Conservation (phyloP, 1,284 basidiomycete genomes). For the Fomes fomentarius region DNA sequence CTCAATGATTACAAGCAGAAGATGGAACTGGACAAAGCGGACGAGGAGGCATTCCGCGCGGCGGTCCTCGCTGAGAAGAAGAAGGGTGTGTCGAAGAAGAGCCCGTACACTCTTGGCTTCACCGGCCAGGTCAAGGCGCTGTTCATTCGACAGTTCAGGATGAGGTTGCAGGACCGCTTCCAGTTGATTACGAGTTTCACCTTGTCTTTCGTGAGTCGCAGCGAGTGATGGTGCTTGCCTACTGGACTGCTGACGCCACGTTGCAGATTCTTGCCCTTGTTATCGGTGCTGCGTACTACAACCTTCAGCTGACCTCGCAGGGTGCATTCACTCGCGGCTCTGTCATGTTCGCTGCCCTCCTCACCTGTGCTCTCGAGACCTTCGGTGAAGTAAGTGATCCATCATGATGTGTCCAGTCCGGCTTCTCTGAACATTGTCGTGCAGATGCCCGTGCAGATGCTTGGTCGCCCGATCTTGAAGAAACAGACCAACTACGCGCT, state of each 20-base stretch:
- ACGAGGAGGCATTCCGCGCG: constrained; percentile 76
- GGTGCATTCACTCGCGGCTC: constrained; percentile 90
- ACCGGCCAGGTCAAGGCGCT: constrained; percentile 75
- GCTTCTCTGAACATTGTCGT: background rate
- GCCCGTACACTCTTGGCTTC: constrained; percentile 87
- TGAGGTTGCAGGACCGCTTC: constrained; percentile 82
- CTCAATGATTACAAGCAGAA: constrained; percentile 65
- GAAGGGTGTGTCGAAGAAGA: constrained; percentile 81
- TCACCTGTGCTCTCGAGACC: constrained; percentile 78
- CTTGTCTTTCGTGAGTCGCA: constrained; percentile 49
- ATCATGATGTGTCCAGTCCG: no score
- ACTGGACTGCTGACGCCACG: constrained; percentile 15
- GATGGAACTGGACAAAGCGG: constrained; percentile 67
- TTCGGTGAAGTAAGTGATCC: constrained; percentile 74
- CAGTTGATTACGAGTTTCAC: constrained; percentile 76
- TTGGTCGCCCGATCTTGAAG: constrained; percentile 74
- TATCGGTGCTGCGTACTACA: constrained; percentile 76
- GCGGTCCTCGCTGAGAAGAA: constrained; percentile 85
- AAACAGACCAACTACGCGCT: constrained; percentile 70
- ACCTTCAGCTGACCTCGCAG: constrained; percentile 71
- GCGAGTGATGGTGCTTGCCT: constrained; percentile 2
- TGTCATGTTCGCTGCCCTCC: constrained; percentile 76
- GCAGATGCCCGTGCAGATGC: constrained; percentile 68
- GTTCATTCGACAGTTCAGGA: constrained; percentile 76
- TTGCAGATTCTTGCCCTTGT: constrained; percentile 65